Evolutionary conservation across 805 yeast genomes (phyloP).

Genomic region (Wickerhamomyces subpelliculosus): DNA sequence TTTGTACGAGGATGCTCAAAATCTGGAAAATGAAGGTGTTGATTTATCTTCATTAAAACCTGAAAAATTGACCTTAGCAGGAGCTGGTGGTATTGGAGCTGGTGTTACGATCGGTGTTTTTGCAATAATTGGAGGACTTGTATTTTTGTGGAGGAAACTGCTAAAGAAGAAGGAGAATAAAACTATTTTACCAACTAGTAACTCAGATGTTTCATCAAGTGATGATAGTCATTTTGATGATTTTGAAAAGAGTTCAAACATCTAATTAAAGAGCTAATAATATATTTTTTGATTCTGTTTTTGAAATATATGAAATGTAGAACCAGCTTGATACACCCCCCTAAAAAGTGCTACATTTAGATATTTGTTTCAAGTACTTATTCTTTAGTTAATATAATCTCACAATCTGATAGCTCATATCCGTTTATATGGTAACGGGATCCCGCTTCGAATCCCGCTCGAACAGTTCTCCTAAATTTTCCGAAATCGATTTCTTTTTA

Average conservation of each 20-base stretch:
- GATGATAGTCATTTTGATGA: too few species aligned
- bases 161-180: constrained; percentile 3
- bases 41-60: constrained; percentile 14
- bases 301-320: too few species aligned
- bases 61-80: constrained; percentile 27
- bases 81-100: constrained; percentile 47
- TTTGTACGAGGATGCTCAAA: constrained; percentile 24
- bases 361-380: too few species aligned
- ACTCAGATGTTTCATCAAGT: too few species aligned
- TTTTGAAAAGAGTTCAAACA: too few species aligned
- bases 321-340: too few species aligned
- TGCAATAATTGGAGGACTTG: constrained; percentile 25
- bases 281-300: too few species aligned
- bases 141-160: constrained; percentile 9
- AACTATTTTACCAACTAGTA: background rate
- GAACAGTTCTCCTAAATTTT: background rate
- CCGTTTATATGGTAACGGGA: too few species aligned
- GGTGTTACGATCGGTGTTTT: constrained; percentile 38
- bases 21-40: constrained; percentile 24
- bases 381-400: too few species aligned
- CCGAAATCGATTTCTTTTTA: background rate
- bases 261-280: too few species aligned
- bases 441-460: background rate
- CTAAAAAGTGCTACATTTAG: too few species aligned
- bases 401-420: too few species aligned